Evolutionary conservation across 108 stramenopile species (phyloP), one percentile per base, ranked within the genome.

Genomic region (Nitzschia sp.): DNA sequence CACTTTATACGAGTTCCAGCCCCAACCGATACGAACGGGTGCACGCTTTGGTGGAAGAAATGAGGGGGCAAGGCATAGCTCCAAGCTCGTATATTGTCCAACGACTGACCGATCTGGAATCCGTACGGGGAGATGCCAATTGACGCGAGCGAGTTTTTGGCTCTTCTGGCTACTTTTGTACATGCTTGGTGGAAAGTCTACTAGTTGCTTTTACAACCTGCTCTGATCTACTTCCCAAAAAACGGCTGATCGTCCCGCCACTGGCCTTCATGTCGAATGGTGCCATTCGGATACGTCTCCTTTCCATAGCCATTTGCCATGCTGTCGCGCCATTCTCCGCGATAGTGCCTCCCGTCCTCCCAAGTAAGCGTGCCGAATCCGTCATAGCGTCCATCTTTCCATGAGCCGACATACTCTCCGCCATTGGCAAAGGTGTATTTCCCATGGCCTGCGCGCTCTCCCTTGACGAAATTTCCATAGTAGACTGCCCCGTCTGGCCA

Each of bases 401-500:
- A 85, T 30, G 54, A 54, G n/a, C 85, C 85, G 38, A 67, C 78
- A 71, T 85, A 85, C 26, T 74, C 62, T 1, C 85, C 85, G 35
- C 85, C 85, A 66, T 85, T 80, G 13, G 70, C 61, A 59, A 85
- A 85, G 15, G 55, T 79, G 59, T 82, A 85, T 23, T 67, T 67
- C 13, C 85, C 85, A 47, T 79, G 75, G 9, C 85, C 85, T 66
- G 79, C 74, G 8, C 85, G 77, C 57, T 85, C 81, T 24, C 85
- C 82, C 54, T 82, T 79, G 68, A 62, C 59, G 68, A 85, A 85
- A 17, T 78, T 76, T 46, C 85, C 85, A 32, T 75, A 72, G 59
- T 85, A 85, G 25, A 77, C 46, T 3, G 81, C 88, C n/a, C 87
- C 88, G 53, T 88, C 80, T 19, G 83, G 80, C 79, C 81, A 85